These are phyloP conservation scores for Trichoderma sp. DNA, from an alignment of 2,329 filamentous ascomycete species.

Conservation along the genomic window DNA sequence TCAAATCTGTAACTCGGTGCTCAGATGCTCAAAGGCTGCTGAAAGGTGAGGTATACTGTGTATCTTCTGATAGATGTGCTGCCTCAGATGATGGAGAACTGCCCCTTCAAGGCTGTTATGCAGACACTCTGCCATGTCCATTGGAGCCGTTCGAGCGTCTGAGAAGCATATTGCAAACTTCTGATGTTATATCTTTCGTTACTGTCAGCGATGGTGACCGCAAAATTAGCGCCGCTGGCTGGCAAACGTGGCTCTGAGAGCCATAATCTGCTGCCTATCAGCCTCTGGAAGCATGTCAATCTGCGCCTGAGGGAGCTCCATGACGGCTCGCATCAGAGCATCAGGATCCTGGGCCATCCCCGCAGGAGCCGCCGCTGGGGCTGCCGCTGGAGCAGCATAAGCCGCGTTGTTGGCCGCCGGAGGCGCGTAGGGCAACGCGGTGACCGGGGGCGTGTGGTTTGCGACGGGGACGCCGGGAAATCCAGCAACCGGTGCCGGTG, in stretches of 20 bases:
- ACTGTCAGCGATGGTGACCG: neutral
- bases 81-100: neutral
- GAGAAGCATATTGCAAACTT: too few relatives aligned
- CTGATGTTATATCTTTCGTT: too few relatives aligned
- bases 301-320: constrained; percentile 76
- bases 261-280: constrained; percentile 77
- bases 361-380: constrained; percentile 41
- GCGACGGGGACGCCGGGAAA: constrained; percentile 43
- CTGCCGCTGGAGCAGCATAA: constrained; percentile 42
- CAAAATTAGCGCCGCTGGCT: constrained; percentile 40
- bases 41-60: neutral
- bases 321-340: constrained; percentile 76
- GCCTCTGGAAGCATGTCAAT: constrained; percentile 77
- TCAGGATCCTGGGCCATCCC: constrained; percentile 60
- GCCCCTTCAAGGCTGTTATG: neutral
- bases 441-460: constrained; percentile 54
- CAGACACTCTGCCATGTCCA: neutral
- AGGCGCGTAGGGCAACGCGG: constrained; percentile 50
- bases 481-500: constrained; percentile 40
- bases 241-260: constrained; percentile 67
- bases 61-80: neutral
- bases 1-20: too few relatives aligned
- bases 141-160: neutral
- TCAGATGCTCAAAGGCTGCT: too few relatives aligned
- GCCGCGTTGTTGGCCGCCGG: constrained; percentile 43